Conservation (phyloP, 1,284 basidiomycete genomes). For the Marasmius oreades region DNA sequence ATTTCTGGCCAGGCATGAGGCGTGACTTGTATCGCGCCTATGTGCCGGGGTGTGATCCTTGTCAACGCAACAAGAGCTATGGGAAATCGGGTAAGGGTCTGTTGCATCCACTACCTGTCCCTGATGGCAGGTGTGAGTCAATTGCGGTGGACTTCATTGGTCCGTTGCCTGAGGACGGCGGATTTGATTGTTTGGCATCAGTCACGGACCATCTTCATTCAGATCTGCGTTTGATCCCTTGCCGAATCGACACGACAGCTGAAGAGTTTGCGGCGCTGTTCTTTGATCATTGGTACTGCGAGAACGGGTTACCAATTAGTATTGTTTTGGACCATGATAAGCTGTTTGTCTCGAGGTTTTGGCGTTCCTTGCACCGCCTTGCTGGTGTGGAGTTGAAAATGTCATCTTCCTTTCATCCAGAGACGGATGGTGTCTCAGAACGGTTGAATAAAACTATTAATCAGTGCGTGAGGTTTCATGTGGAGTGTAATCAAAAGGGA, state of each 20-base stretch:
- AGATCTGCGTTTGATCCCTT: conserved; percentile 26
- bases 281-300: conserved; percentile 24
- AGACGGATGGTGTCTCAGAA: conserved; percentile 21
- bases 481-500: conserved; percentile 30
- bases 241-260: conserved; percentile 20
- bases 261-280: conserved; percentile 23
- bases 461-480: conserved; percentile 24
- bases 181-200: conserved; percentile 19
- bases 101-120: conserved; percentile 23
- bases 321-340: conserved; percentile 19
- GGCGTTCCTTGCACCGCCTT: conserved; percentile 8
- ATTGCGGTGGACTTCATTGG: conserved; percentile 27
- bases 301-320: conserved; percentile 9
- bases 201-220: conserved; percentile 32
- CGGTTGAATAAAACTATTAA: conserved; percentile 22
- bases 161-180: conserved; percentile 16
- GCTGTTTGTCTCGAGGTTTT: conserved; percentile 21
- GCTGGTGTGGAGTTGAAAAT: conserved; percentile 22
- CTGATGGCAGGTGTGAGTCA: conserved; percentile 14
- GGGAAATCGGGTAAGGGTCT: conserved; percentile 11
- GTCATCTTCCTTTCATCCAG: conserved; percentile 27
- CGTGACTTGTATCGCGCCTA: too few species aligned
- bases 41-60: too few species aligned
- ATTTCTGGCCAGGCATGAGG: too few species aligned
- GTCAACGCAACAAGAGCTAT: too few species aligned